A percentile compares a stretch with the other conserved stretches of the same genome.
These are phyloP conservation scores for Naegleria lovaniensis DNA, from an alignment of 208 protist genomes.

Conservation along the genomic window DNA sequence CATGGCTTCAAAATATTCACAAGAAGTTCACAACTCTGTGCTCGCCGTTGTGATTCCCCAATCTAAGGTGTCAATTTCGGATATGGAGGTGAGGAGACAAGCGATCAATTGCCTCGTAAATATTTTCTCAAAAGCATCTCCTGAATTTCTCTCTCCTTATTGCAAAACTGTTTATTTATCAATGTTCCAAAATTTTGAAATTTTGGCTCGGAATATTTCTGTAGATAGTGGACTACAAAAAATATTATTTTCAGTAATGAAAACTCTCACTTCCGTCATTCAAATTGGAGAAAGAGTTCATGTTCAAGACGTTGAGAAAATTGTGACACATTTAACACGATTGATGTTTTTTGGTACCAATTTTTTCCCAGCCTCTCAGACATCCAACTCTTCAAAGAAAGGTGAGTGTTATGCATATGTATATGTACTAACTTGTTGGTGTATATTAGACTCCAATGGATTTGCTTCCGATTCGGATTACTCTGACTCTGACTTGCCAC, in stretches of 20 bases:
- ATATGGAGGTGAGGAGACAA: constrained; percentile 3
- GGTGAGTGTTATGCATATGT: background rate
- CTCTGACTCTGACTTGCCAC: background rate
- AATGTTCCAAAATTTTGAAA: background rate
- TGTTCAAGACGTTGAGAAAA: background rate
- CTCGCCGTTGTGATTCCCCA: background rate
- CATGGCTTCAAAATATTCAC: background rate
- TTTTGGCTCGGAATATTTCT: background rate
- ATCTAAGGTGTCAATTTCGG: background rate
- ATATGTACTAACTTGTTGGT: too few relatives aligned
- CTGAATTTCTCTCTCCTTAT: background rate
- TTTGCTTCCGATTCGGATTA: constrained; percentile 10
- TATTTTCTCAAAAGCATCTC: background rate
- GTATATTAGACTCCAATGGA: background rate
- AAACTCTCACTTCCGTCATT: background rate
- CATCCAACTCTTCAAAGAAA: background rate
- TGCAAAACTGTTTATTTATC: background rate
- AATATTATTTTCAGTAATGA: background rate
- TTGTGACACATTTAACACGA: background rate
- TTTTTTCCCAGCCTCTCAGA: background rate
- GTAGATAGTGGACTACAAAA: background rate
- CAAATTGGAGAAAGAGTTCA: background rate
- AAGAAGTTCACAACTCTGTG: background rate
- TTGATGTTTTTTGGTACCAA: constrained; percentile 5
- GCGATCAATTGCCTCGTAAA: background rate